Conservation (phyloP, 306 rosid species). For the Prosopis cineraria region DNA sequence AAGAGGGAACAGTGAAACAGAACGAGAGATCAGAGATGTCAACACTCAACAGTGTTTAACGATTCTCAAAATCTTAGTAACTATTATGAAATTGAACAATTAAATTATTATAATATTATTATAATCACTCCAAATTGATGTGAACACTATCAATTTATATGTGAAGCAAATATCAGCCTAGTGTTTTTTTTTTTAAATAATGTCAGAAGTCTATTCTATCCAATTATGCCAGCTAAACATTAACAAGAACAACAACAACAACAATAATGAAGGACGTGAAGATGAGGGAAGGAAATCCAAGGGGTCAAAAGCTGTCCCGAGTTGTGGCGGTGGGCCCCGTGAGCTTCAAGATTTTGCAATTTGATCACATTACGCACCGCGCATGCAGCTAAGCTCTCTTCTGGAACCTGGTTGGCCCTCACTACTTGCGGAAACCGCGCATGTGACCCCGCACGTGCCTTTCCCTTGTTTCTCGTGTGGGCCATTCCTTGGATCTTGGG, state of each 20-base stretch:
- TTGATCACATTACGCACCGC: slow-evolving; percentile 38
- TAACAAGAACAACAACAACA: not conserved
- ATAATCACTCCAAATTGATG: too few relatives aligned
- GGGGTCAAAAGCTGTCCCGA: slow-evolving; percentile 31
- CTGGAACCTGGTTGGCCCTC: slow-evolving; percentile 52
- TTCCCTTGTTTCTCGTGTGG: slow-evolving; percentile 26
- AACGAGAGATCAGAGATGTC: not conserved
- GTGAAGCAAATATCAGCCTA: too few relatives aligned
- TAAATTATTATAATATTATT: too few relatives aligned
- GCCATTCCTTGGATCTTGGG: not conserved
- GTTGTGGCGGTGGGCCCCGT: slow-evolving; percentile 25
- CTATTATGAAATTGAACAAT: too few relatives aligned
- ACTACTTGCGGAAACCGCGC: slow-evolving; percentile 15
- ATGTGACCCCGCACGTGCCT: slow-evolving; percentile 47
- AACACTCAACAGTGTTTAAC: too few relatives aligned
- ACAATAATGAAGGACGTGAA: not conserved
- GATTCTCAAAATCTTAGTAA: too few relatives aligned
- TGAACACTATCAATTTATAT: too few relatives aligned
- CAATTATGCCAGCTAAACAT: slow-evolving; percentile 35
- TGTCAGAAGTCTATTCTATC: too few relatives aligned
- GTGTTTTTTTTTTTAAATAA: too few relatives aligned
- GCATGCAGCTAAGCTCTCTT: slow-evolving; percentile 37
- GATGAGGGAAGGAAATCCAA: not conserved
- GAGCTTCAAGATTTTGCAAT: not conserved
- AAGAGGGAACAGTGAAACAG: not conserved